These are phyloP conservation scores for Fistulifera solaris DNA, from an alignment of 108 stramenopile genomes.

Conservation along the genomic window DNA sequence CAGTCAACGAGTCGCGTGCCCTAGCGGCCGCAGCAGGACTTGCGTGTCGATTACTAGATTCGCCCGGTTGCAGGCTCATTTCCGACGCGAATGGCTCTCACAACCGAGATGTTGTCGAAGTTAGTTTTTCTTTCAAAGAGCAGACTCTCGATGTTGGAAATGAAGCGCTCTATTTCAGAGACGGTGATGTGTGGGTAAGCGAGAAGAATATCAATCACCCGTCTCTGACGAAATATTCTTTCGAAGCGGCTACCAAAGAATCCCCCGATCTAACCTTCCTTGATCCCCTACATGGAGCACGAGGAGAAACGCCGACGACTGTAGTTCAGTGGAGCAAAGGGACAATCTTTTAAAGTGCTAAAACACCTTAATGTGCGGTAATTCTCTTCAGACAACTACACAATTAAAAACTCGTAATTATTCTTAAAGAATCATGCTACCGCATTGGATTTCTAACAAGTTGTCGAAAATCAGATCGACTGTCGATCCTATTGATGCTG, in stretches of 20 bases:
- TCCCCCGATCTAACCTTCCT: constrained; percentile 16
- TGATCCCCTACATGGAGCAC: constrained; percentile 19
- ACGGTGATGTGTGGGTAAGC: neutral
- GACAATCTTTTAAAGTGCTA: constrained; percentile 13
- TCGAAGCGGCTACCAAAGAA: neutral
- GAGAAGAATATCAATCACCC: neutral
- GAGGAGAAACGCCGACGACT: constrained; percentile 30
- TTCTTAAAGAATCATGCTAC: constrained; percentile 14
- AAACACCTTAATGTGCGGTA: too few relatives aligned
- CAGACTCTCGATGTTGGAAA: neutral
- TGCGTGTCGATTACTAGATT: constrained; percentile 9
- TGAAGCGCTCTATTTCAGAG: neutral
- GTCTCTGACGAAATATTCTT: neutral
- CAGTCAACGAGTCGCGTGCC: neutral
- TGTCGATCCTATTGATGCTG: constrained; percentile 90
- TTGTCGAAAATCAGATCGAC: constrained; percentile 87
- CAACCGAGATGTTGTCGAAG: too few relatives aligned
- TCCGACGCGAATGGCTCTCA: neutral
- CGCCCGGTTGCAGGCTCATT: neutral
- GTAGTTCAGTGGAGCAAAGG: constrained; percentile 42
- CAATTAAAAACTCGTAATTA: too few relatives aligned
- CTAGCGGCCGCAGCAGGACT: constrained; percentile 10
- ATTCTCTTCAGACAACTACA: too few relatives aligned
- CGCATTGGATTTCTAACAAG: constrained; percentile 71
- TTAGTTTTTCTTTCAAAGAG: too few relatives aligned